Base-by-base conservation (phyloP, 352 stramenopile species). In the Globisporangium alternatum region DNA sequence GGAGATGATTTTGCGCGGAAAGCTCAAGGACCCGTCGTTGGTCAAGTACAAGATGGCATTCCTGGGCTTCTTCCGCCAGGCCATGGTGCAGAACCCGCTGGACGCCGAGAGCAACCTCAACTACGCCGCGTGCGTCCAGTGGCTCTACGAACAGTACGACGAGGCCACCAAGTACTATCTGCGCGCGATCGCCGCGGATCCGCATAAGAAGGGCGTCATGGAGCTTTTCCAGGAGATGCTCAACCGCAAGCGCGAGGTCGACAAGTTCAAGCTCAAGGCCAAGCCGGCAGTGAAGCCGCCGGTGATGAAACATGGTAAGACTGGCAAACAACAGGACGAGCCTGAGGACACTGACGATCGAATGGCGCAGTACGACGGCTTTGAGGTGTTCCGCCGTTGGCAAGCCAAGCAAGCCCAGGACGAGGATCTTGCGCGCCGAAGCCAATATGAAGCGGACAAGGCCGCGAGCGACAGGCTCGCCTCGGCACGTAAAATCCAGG, bases 221-320 rank as follows among this genome's bases (percentile, higher is more conserved):
- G 74, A 87, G 39, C 71, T 91, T 7, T 93, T 96, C 55, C 84
- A 96, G 56, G 81, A 81, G 17, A 87, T 93, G 83, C 64, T 96
- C 5, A 71, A 82, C 28, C 75, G 79, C 7, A 75, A 81, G 48
- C 77, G 68, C 53, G 68, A 72, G 4, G 65, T 82, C 0, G 69
- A 88, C 41, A 68, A 64, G 35, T 53, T 67, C 2, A 53, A 49
- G 30, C 39, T 58, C 5, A 70, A 69, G 41, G n/a, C 8, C n/a
- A 30, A 52, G n/a, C 5, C 58, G 58, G 3, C 41, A 13, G 19
- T n/a, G 15, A 48, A 48, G 19, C 43, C 43, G 19, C 4, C 10
- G 13, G 13, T 45, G 13, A 7, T 45, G 39, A 45, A n/a, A 21
- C 43, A 12, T 12, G 43, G 25, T 19, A 52, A 39, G 28, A 56